Evolutionary conservation across 352 stramenopile species (phyloP).

Genomic region (Globisporangium spinosum): DNA sequence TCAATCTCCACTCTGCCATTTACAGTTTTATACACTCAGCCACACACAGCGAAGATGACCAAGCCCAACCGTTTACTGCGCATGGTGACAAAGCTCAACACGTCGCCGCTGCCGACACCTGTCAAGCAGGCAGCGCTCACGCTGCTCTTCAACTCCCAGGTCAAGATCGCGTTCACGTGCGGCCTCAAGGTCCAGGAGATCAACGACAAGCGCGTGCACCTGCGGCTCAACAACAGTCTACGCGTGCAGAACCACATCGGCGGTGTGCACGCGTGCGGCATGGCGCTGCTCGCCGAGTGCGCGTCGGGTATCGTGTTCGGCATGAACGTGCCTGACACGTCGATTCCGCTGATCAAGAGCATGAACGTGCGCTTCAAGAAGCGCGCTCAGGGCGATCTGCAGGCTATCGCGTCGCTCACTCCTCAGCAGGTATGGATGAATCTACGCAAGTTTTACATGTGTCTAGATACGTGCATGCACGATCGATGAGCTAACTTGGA

Average conservation of each 20-base stretch:
- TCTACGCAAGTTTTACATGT: background rate
- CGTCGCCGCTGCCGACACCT: conserved; percentile 28
- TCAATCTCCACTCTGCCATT: background rate
- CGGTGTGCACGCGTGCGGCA: conserved; percentile 81
- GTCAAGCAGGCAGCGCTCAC: conserved; percentile 51
- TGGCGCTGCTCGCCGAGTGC: conserved; percentile 81
- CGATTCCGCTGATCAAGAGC: conserved; percentile 77
- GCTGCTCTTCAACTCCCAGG: conserved; percentile 78
- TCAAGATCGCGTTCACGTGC: conserved; percentile 79
- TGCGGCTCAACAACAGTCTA: conserved; percentile 67
- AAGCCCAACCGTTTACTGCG: conserved; percentile 55
- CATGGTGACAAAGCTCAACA: conserved; percentile 54
- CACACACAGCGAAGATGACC: conserved; percentile 8
- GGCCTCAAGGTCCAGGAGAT: conserved; percentile 74
- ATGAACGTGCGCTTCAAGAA: conserved; percentile 83
- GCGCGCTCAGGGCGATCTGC: conserved; percentile 63
- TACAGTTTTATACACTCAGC: background rate
- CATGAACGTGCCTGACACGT: conserved; percentile 83
- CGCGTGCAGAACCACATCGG: conserved; percentile 89
- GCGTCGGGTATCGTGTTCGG: conserved; percentile 82
- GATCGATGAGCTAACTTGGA: background rate
- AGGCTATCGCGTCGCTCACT: conserved; percentile 68
- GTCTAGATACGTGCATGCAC: background rate
- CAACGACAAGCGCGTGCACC: conserved; percentile 32
- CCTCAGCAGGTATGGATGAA: conserved; percentile 45